Base-by-base conservation (phyloP, 768 basidiomycete genomes). In the Tremella yokohamensis region DNA sequence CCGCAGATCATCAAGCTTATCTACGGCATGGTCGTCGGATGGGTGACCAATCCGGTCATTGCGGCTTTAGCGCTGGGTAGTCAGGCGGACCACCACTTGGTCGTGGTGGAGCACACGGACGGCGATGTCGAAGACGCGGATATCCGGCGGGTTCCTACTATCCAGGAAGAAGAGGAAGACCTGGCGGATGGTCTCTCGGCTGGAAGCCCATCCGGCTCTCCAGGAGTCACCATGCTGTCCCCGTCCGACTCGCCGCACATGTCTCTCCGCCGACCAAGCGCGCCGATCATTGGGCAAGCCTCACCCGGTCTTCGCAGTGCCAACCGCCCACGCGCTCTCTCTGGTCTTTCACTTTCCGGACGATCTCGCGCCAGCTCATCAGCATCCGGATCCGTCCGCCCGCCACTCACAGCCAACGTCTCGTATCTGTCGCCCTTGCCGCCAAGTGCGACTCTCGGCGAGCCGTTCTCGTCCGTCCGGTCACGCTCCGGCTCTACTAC, bases 1-100 rank as follows among this genome's bases (percentile, higher is more conserved):
- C 76, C 76, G 2, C 70, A 75, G 58, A 61, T 67, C 16, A 77
- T 77, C 60, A 77, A 76, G 51, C 52, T 61, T 34, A 66, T 76
- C 2, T 77, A 70, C 37, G 76, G 68, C 11, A 67, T 69, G 22
- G 53, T 77, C 1, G 51, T 75, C n/a, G 76, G 76, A 1, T 70
- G 70, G 68, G 45, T 75, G 18, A 77, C 76, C 12, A 77, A 77
- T 59, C 76, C 76, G 0, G 56, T 77, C 15, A 75, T 77, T 56
- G 76, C 76, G 0, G 40, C 65, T 9, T 52, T 77, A 40, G 73
- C 75, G 7, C 56, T 77, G 9, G 76, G 76, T 1, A 69, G 66
- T 53, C 76, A 77, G 58, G 72, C 76, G 40, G 73, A 76, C 44
- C 73, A 73, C 59, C 69, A 72, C 58, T 61, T 77, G 37, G 40